Evolutionary conservation across 768 basidiomycete species (phyloP).

Genomic region (Trametes cubensis): DNA sequence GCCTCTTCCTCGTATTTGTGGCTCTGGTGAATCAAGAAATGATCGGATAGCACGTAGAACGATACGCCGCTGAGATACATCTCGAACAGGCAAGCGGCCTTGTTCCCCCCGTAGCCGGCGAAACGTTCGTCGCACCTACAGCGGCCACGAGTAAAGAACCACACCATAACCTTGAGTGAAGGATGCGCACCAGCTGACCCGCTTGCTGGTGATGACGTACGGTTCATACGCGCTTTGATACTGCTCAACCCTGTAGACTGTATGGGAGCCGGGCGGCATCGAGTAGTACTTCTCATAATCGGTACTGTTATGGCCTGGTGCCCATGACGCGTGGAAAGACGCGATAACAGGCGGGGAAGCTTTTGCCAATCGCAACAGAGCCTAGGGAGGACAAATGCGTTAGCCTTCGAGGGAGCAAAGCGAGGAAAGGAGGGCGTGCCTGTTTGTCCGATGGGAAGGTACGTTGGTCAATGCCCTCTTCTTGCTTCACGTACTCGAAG

Average conservation of each 20-base stretch:
- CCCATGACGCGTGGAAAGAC: slow-evolving; percentile 82
- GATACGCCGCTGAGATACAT: slow-evolving; percentile 87
- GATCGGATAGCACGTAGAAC: slow-evolving; percentile 82
- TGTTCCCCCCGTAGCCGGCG: slow-evolving; percentile 90
- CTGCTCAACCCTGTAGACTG: slow-evolving; percentile 71
- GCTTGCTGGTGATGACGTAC: slow-evolving; percentile 78
- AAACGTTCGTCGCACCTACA: slow-evolving; percentile 91
- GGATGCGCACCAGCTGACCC: slow-evolving; percentile 65
- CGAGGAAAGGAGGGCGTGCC: slow-evolving; percentile 40
- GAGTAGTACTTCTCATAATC: slow-evolving; percentile 66
- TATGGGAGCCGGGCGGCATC: slow-evolving; percentile 59
- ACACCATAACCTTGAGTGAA: slow-evolving; percentile 3
- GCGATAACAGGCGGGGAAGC: slow-evolving; percentile 50
- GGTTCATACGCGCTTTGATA: slow-evolving; percentile 90
- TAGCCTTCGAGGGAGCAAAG: background rate
- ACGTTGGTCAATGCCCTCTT: slow-evolving; percentile 59
- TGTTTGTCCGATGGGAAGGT: slow-evolving; percentile 72
- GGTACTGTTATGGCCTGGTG: slow-evolving; percentile 77
- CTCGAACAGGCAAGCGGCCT: slow-evolving; percentile 89
- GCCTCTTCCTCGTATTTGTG: slow-evolving; percentile 79
- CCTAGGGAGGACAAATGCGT: slow-evolving; percentile 35
- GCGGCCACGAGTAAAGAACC: slow-evolving; percentile 11
- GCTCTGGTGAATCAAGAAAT: slow-evolving; percentile 88
- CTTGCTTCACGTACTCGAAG: slow-evolving; percentile 74
- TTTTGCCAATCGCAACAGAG: slow-evolving; percentile 60